Evolutionary conservation across 1,284 basidiomycete genomes (phyloP).

Genomic region (Tilletiopsis washingtonensis): DNA sequence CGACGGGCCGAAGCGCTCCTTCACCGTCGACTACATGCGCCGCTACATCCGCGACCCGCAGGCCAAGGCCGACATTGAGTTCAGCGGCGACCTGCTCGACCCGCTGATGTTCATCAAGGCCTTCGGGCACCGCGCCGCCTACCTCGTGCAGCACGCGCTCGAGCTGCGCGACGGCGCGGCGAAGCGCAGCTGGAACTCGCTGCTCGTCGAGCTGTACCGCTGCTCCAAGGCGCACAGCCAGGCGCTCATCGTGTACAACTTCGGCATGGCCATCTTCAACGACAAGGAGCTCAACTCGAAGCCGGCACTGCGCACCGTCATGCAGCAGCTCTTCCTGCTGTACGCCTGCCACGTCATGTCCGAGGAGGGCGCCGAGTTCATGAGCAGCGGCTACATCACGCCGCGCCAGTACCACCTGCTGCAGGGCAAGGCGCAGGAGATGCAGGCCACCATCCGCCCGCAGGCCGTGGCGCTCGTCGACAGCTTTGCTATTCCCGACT

Average conservation of each 20-base stretch:
- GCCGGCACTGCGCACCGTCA: conserved; percentile 46
- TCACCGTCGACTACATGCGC: conserved; percentile 46
- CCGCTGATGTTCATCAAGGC: conserved; percentile 46
- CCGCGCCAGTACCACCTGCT: conserved; percentile 46
- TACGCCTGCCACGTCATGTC: conserved; percentile 37
- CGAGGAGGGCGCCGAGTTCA: conserved; percentile 46
- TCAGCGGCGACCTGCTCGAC: conserved; percentile 35
- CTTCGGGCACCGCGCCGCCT: conserved; percentile 49
- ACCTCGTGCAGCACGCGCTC: conserved; percentile 46
- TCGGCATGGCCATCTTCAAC: conserved; percentile 47
- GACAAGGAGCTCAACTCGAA: conserved; percentile 45
- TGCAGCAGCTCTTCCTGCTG: conserved; percentile 41
- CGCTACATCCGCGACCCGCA: conserved; percentile 43
- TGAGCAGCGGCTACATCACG: conserved; percentile 47
- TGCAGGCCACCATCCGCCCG: conserved; percentile 45
- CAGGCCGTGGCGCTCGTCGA: conserved; percentile 44
- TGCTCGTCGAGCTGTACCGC: conserved; percentile 47
- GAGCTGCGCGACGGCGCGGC: conserved; percentile 45
- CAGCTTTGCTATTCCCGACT: conserved; percentile 46
- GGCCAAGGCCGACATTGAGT: conserved; percentile 30
- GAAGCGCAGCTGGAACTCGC: conserved; percentile 47
- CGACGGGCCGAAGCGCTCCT: conserved; percentile 31
- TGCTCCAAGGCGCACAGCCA: conserved; percentile 37
- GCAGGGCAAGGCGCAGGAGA: conserved; percentile 42
- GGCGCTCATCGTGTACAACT: conserved; percentile 46